Percentiles rank a stretch among this genome's conserved stretches.
phyloP scores from a whole-genome alignment of 2,329 filamentous ascomycete species.

The Pseudopyricularia cyperi region DNA sequence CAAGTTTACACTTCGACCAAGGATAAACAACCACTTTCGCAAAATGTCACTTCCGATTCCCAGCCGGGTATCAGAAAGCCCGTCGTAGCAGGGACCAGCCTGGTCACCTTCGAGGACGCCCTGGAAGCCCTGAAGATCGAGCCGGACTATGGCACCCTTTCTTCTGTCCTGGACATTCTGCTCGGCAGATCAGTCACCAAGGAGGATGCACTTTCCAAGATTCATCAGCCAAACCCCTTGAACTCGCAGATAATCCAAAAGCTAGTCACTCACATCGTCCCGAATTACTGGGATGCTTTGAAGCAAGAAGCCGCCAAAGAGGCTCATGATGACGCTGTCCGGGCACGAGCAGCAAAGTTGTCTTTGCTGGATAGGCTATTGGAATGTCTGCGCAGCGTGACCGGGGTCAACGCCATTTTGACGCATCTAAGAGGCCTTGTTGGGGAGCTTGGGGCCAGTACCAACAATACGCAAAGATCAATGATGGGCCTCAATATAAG shows the following conservation, averaged over 20 bases:
- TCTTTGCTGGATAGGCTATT: conserved; percentile 31
- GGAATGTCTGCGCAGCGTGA: conserved; percentile 55
- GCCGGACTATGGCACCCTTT: conserved; percentile 45
- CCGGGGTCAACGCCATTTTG: conserved; percentile 66
- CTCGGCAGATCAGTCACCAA: conserved; percentile 11
- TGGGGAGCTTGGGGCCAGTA: conserved; percentile 24
- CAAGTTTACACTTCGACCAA: conserved; percentile 31
- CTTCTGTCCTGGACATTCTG: conserved; percentile 39
- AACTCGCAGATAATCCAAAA: conserved; percentile 64
- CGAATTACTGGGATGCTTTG: conserved; percentile 68
- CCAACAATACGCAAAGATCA: conserved; percentile 17
- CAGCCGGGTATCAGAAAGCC: background rate
- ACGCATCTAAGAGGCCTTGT: conserved; percentile 54
- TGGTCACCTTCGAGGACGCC: conserved; percentile 28
- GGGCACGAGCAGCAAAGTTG: conserved; percentile 9
- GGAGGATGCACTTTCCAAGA: conserved; percentile 29
- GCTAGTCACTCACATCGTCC: conserved; percentile 61
- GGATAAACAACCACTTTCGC: conserved; percentile 23
- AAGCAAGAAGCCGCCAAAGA: conserved; percentile 22
- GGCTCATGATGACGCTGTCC: background rate
- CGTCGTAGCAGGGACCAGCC: background rate
- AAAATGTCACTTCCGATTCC: conserved; percentile 15
- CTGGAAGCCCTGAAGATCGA: conserved; percentile 48
- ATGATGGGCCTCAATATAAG: conserved; percentile 29
- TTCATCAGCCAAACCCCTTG: conserved; percentile 50